Evolutionary conservation across 306 rosid genomes (phyloP).

Genomic region (Alnus rubra): DNA sequence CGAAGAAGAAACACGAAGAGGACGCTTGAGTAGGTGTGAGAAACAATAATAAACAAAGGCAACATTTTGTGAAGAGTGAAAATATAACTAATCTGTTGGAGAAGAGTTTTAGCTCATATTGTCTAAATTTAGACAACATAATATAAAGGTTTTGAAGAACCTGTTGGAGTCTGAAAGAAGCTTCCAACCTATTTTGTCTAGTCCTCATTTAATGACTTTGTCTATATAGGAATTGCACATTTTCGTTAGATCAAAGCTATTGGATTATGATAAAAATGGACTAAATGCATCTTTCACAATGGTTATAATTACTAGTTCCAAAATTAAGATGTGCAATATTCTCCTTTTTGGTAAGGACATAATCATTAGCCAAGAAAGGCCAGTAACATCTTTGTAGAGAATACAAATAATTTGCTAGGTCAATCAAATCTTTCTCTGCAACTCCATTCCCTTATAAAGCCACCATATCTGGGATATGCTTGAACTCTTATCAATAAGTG

Average conservation of each 20-base stretch:
- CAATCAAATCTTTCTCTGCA: neutral
- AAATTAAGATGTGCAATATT: neutral
- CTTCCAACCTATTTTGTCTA: no score
- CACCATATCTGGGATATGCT: neutral
- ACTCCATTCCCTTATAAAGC: neutral
- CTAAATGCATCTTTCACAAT: neutral
- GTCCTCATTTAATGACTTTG: no score
- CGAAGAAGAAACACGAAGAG: no score
- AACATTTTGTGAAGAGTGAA: no score
- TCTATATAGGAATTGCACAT: neutral
- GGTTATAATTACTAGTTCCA: neutral
- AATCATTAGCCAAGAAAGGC: neutral
- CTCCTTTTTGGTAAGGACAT: neutral
- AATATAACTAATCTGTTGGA: no score
- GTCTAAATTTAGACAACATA: no score
- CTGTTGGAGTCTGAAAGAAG: no score
- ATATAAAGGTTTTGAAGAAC: no score
- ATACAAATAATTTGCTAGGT: neutral
- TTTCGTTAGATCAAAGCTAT: neutral
- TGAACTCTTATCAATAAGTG: constrained; percentile 20
- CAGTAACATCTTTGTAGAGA: neutral
- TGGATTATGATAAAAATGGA: neutral
- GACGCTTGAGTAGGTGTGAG: no score
- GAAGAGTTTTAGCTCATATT: no score
- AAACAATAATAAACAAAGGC: no score